phyloP scores from a whole-genome alignment of 1,284 basidiomycete genomes.

The Cutaneotrichosporon cyanovorans region DNA sequence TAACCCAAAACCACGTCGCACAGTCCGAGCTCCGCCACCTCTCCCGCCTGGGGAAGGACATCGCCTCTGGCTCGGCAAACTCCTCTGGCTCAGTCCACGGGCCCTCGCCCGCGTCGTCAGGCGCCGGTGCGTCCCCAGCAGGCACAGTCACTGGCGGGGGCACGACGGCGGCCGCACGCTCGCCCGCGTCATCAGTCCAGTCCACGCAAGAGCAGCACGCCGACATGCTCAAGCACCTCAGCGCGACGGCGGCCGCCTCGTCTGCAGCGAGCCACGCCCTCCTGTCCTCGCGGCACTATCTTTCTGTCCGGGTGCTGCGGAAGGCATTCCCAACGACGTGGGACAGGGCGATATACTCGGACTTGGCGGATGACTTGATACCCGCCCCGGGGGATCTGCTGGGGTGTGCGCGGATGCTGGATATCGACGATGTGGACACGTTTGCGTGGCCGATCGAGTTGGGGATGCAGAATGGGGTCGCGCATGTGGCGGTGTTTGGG shows the following conservation, averaged over 20 bases:
- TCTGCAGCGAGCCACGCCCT: conserved; percentile 21
- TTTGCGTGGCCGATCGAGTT: conserved; percentile 44
- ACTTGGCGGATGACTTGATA: conserved; percentile 30
- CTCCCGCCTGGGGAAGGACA: conserved; percentile 21
- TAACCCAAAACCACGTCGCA: conserved; percentile 31
- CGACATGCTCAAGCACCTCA: conserved; percentile 33
- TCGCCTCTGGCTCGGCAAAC: conserved; percentile 7
- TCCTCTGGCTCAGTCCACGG: conserved; percentile 12
- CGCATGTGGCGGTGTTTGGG: conserved; percentile 37
- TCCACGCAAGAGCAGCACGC: conserved; percentile 14
- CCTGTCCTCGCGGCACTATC: conserved; percentile 30
- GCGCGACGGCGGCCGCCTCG: conserved; percentile 18
- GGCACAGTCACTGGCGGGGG: no score
- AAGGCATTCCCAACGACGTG: conserved; percentile 31
- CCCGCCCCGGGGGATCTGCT: conserved; percentile 32
- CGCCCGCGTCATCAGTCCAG: conserved; percentile 13
- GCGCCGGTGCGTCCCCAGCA: no score
- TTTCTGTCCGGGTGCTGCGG: conserved; percentile 26
- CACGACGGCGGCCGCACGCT: conserved; percentile 10
- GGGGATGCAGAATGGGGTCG: conserved; percentile 36
- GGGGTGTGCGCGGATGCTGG: conserved; percentile 30
- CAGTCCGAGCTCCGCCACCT: conserved; percentile 28
- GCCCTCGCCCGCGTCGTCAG: conserved; percentile 16
- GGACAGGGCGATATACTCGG: conserved; percentile 29
- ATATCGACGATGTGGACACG: conserved; percentile 26